Base-by-base conservation (phyloP, 371 early-diverging fungal species). In the Entomophthora muscae region DNA sequence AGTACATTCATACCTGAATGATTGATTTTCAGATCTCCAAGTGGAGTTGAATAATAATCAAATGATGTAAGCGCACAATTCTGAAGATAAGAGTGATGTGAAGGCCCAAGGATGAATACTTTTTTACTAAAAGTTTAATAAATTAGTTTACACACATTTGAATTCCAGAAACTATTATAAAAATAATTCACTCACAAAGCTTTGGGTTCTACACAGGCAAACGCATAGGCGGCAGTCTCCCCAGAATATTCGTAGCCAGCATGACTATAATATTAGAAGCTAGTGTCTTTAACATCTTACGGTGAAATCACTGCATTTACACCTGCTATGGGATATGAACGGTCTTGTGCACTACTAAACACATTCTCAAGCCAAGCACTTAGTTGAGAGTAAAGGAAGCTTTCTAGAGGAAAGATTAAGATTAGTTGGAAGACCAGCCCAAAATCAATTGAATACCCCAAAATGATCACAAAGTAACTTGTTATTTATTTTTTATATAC, bases 231-330 rank as follows among this genome's bases (percentile, higher is more conserved):
- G 0, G 94, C 93, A 0, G 91, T 82, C 3, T 84, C 83, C 0
- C 93, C 94, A 71, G 89, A 88, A 71, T 90, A 94, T 2, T 82
- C 73, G 64, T 86, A 88, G 3, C 96, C 96, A 0, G 96, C 96
- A 71, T 95, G 96, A 24, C 90, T 89, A 70, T 28, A 53, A 60
- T 31, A 57, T 42, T 10, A 24, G 64, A 63, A 57, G 57, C 31
- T 33, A 31, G 58, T 52, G 30, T 42, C 30, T 29, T 53, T 32
- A 22, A 56, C 22, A 63, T 32, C 78, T 77, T 78, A 89, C 85
- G 91, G 91, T 55, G 79, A 90, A 68, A 91, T 91, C 64, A 93
- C 82, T 12, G 90, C 92, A 27, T 85, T 75, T 10, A 77, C 76
- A 0, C 75, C 77, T 2, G 67, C 22, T 27, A 85, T 75, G 0